These are phyloP conservation scores for Cryphonectria naterciae DNA, from an alignment of 2,329 filamentous ascomycete species.

Conservation along the genomic window DNA sequence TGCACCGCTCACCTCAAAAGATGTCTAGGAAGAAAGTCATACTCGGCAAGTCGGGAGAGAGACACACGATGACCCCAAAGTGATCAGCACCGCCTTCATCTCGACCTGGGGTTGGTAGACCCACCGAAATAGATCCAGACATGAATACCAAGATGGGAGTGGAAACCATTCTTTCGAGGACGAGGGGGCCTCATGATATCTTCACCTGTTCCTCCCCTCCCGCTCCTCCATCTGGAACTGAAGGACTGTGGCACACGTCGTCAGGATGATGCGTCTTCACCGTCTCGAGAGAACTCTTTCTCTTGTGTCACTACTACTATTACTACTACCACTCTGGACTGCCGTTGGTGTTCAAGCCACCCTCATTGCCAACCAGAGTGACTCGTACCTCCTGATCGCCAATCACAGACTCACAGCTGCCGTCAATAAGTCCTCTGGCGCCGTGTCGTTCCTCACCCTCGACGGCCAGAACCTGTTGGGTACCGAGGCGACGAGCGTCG, in stretches of 20 bases:
- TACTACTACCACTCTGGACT: slow-evolving; percentile 6
- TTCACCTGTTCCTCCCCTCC: neutral
- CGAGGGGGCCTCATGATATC: neutral
- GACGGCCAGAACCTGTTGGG: slow-evolving; percentile 29
- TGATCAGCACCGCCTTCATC: neutral
- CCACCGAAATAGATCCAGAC: neutral
- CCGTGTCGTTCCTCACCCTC: slow-evolving; percentile 23
- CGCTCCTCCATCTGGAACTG: neutral
- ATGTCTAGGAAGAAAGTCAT: too few species aligned
- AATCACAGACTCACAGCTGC: slow-evolving; percentile 28
- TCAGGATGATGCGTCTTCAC: slow-evolving; percentile 16
- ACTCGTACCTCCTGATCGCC: slow-evolving; percentile 27
- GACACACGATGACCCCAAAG: neutral
- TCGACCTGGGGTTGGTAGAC: neutral
- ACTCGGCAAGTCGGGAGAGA: slow-evolving; percentile 9
- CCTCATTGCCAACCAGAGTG: slow-evolving; percentile 27
- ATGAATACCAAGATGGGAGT: slow-evolving; percentile 1
- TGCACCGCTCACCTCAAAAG: neutral
- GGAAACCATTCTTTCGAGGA: neutral
- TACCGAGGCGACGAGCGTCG: slow-evolving; percentile 7
- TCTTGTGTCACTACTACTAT: neutral
- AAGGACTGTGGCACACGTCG: neutral
- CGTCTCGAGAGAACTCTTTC: neutral
- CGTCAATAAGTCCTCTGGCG: slow-evolving; percentile 26
- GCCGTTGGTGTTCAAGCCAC: slow-evolving; percentile 4